Percentiles rank a stretch among this genome's conserved stretches.
Conservation (phyloP, 2,329 filamentous ascomycete species). For the Purpureocillium lavendulum region DNA sequence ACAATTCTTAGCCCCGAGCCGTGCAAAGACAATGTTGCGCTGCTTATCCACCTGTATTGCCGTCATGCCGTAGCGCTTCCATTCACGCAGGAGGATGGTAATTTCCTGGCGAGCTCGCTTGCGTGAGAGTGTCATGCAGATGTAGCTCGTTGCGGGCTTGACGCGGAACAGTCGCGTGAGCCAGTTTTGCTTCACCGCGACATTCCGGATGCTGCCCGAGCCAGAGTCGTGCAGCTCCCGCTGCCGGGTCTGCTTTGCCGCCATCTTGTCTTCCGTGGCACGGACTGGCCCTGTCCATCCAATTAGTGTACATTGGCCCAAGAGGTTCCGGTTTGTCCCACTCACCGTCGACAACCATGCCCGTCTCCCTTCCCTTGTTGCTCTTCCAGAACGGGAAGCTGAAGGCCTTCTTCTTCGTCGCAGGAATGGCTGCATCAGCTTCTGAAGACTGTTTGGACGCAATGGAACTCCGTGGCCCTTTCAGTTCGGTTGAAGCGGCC, state of each 20-base stretch:
- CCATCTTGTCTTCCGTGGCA: background rate
- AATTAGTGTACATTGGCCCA: constrained; percentile 2
- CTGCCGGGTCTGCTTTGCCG: background rate
- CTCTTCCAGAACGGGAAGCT: constrained; percentile 48
- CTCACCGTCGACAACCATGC: constrained; percentile 37
- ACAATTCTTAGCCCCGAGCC: constrained; percentile 72
- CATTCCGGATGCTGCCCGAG: constrained; percentile 39
- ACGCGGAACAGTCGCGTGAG: constrained; percentile 82
- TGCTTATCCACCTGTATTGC: constrained; percentile 73
- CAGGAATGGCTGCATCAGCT: constrained; percentile 12
- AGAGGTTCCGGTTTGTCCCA: background rate
- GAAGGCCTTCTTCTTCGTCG: constrained; percentile 41
- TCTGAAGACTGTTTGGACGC: constrained; percentile 8
- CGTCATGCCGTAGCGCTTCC: constrained; percentile 73
- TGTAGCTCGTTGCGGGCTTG: constrained; percentile 67
- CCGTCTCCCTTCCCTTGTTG: constrained; percentile 31
- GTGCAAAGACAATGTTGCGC: constrained; percentile 71
- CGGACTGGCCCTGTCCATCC: background rate
- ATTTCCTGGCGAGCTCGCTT: constrained; percentile 72
- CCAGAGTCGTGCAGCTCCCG: constrained; percentile 23
- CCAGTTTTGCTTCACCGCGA: constrained; percentile 72
- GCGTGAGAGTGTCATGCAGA: constrained; percentile 64
- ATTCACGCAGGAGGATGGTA: constrained; percentile 65
- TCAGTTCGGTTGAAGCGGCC: background rate
- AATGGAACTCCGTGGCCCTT: constrained; percentile 2